phyloP scores from a whole-genome alignment of 2,329 filamentous ascomycete species.

The Dactylellina cionopaga region DNA sequence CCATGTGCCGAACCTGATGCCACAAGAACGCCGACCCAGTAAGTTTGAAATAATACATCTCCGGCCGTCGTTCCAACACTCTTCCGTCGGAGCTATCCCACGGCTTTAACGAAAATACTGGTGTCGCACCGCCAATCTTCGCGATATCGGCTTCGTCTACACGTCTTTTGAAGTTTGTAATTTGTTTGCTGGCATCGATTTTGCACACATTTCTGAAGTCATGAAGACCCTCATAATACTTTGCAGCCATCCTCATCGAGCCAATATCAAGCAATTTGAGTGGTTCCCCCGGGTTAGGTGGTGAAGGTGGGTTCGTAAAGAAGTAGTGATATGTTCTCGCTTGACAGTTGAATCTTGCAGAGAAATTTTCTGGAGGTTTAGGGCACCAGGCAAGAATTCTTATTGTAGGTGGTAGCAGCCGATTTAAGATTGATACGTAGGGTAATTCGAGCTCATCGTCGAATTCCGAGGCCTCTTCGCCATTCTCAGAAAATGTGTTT shows the following conservation, averaged over 20 bases:
- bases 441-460: conserved; percentile 81
- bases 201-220: conserved; percentile 99
- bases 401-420: conserved; percentile 87
- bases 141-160: conserved; percentile 85
- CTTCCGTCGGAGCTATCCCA: not conserved
- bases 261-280: conserved; percentile 85
- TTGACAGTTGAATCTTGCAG: conserved; percentile 89
- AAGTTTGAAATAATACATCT: conserved; percentile 87
- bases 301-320: conserved; percentile 80
- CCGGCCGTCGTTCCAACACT: conserved; percentile 30
- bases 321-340: conserved; percentile 95
- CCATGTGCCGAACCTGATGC: conserved; percentile 97
- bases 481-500: conserved; percentile 6
- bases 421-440: conserved; percentile 85
- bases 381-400: conserved; percentile 93
- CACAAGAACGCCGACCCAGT: conserved; percentile 93
- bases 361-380: conserved; percentile 79
- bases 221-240: conserved; percentile 80
- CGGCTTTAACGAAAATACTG: conserved; percentile 63
- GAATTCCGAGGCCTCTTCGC: conserved; percentile 61
- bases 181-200: conserved; percentile 87
- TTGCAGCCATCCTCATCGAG: conserved; percentile 84
- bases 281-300: conserved; percentile 58
- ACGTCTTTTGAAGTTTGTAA: conserved; percentile 79
- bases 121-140: conserved; percentile 70